These are phyloP conservation scores for Globisporangium apiculatum DNA, from an alignment of 352 stramenopile genomes.

Conservation along the genomic window DNA sequence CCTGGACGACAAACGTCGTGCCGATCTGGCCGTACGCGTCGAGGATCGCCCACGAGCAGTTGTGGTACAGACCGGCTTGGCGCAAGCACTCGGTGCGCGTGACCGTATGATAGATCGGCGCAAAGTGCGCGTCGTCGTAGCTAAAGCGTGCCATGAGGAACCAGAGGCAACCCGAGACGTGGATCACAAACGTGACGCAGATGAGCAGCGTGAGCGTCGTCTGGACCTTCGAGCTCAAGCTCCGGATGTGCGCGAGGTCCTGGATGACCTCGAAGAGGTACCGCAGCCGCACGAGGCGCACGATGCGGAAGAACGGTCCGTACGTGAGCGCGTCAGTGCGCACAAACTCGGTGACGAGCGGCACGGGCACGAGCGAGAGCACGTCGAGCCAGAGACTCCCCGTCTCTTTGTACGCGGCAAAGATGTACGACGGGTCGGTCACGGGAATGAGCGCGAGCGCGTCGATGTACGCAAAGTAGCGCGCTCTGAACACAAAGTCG, in stretches of 20 bases:
- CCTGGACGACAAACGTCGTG: slow-evolving; percentile 27
- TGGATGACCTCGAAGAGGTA: slow-evolving; percentile 45
- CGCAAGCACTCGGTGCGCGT: slow-evolving; percentile 39
- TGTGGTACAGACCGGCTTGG: slow-evolving; percentile 33
- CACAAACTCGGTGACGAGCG: slow-evolving; percentile 44
- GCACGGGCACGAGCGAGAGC: slow-evolving; percentile 44
- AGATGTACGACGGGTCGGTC: slow-evolving; percentile 58
- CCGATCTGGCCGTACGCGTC: slow-evolving; percentile 63
- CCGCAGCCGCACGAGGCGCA: slow-evolving; percentile 41
- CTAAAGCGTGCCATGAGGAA: slow-evolving; percentile 69
- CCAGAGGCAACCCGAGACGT: slow-evolving; percentile 62
- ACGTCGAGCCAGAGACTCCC: slow-evolving; percentile 46
- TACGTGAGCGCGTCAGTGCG: slow-evolving; percentile 27
- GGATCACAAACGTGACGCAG: slow-evolving; percentile 54
- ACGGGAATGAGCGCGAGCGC: slow-evolving; percentile 54
- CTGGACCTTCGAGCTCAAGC: slow-evolving; percentile 56
- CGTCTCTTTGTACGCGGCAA: slow-evolving; percentile 47
- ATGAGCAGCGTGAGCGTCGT: slow-evolving; percentile 48
- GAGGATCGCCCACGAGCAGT: slow-evolving; percentile 72
- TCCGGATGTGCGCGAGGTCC: slow-evolving; percentile 42
- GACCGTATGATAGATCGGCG: slow-evolving; percentile 16
- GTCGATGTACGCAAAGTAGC: slow-evolving; percentile 67
- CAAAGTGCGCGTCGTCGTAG: slow-evolving; percentile 24
- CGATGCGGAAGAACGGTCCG: slow-evolving; percentile 35
- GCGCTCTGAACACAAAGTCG: slow-evolving; percentile 41